Evolutionary conservation across 2,329 filamentous ascomycete species (phyloP), one percentile per base, ranked within the genome.

Genomic region (Orbilia oligospora): DNA sequence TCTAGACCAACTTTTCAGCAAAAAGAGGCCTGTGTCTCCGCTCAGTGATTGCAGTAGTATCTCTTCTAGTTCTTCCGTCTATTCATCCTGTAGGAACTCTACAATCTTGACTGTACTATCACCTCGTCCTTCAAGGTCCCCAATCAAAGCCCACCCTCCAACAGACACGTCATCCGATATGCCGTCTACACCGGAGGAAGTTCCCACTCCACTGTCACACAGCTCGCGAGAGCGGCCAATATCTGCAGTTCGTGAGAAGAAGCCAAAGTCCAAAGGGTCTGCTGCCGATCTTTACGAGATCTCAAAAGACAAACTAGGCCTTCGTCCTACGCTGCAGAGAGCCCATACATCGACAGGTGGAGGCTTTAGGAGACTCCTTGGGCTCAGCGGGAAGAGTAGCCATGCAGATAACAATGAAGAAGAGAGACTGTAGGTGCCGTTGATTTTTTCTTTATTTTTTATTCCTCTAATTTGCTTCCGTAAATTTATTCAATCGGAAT

Each of bases 1-100:
- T 46, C 36, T 77, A 20, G 73, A 77, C 61, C 49, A 41, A 51
- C 67, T 77, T 24, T 77, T 77, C 73, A 77, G 73, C 49, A 64
- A 49, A 58, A 64, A 56, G 12, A 69, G 73, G 36, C 67, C 73
- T 22, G 58, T 46, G 18, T 77, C 73, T 30, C 66, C 67, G n/a
- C 51, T 77, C 51, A 77, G 73, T 48, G 66, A 69, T 67, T 77
- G 73, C 61, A 77, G 73, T 64, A 77, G 58, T 46, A 46, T 67
- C 61, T 77, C 73, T 51, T 71, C 71, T 22, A 68, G 58, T 55
- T 67, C 67, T 8, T 77, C 73, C 5, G 30, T 68, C 9, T 66
- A 70, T 53, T 76, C 72, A 27, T 38, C 51, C 66, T 14, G 66
- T 65, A 61, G 72, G 51, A 63, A 70, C 36, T 76, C 72, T 46